These are phyloP conservation scores for Cladophialophora exuberans DNA, from an alignment of 2,329 filamentous ascomycete species.

Conservation along the genomic window DNA sequence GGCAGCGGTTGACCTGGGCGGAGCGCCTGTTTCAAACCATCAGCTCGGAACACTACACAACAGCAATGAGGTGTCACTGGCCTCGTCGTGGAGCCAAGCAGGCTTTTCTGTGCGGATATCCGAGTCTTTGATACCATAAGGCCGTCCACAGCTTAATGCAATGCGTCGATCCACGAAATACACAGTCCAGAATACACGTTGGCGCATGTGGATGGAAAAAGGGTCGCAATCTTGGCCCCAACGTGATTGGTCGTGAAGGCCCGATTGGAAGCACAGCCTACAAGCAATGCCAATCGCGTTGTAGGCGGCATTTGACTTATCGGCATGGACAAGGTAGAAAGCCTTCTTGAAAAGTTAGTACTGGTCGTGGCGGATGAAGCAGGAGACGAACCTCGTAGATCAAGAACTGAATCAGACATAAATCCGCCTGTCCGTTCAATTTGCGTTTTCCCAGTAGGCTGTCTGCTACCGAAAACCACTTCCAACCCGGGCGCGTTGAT, in stretches of 20 bases:
- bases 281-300: background rate
- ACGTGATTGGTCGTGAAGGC: background rate
- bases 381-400: background rate
- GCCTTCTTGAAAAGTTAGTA: background rate
- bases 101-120: background rate
- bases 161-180: background rate
- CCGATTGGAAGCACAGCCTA: background rate
- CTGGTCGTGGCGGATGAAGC: background rate
- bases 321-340: background rate
- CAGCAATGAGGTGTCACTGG: background rate
- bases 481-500: background rate
- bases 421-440: background rate
- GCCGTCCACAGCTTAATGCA: background rate
- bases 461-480: background rate
- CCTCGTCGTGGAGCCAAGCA: background rate
- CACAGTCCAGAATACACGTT: background rate
- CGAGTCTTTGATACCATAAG: background rate
- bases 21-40: background rate
- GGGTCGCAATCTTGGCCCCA: background rate
- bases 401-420: background rate
- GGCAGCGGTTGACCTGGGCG: background rate
- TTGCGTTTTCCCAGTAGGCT: background rate
- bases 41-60: background rate
- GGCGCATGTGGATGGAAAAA: background rate
- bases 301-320: background rate